Conservation (phyloP, 78 protist genomes). For the Neovahlkampfia damariscottae region DNA sequence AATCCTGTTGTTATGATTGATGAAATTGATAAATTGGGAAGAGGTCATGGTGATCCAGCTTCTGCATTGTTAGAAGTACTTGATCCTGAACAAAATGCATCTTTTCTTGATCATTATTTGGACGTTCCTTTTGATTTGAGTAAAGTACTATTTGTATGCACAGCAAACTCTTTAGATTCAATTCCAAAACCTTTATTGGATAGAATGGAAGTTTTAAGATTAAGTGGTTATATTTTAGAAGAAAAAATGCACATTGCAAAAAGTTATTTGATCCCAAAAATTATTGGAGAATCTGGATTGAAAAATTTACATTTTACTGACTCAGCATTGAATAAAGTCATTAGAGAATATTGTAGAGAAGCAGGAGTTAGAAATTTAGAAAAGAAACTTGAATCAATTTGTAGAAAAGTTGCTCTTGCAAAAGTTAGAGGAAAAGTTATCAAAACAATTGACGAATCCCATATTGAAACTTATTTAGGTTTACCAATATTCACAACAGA, state of each 20-base stretch:
- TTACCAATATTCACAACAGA: slow-evolving; percentile 33
- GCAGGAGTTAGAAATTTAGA: slow-evolving; percentile 77
- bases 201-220: slow-evolving; percentile 79
- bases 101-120: slow-evolving; percentile 83
- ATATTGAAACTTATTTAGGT: slow-evolving; percentile 63
- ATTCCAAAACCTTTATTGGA: slow-evolving; percentile 82
- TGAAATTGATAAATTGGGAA: slow-evolving; percentile 78
- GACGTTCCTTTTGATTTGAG: slow-evolving; percentile 62
- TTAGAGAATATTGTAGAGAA: slow-evolving; percentile 77
- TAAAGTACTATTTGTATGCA: slow-evolving; percentile 76
- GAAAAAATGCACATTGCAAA: slow-evolving; percentile 77
- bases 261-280: slow-evolving; percentile 60
- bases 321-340: slow-evolving; percentile 35
- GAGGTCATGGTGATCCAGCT: slow-evolving; percentile 77
- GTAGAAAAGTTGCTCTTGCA: slow-evolving; percentile 78
- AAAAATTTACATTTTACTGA: slow-evolving; percentile 19
- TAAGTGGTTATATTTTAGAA: slow-evolving; percentile 47
- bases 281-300: slow-evolving; percentile 38
- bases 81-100: slow-evolving; percentile 87
- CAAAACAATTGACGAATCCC: slow-evolving; percentile 6
- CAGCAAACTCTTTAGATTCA: slow-evolving; percentile 69
- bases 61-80: slow-evolving; percentile 86
- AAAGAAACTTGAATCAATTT: slow-evolving; percentile 66
- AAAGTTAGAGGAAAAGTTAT: too few relatives aligned
- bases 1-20: slow-evolving; percentile 94